Percentiles rank a stretch among this genome's conserved stretches.
These are phyloP conservation scores for Chlamydomonas sp. DNA, from an alignment of 139 green algal genomes.

Conservation along the genomic window DNA sequence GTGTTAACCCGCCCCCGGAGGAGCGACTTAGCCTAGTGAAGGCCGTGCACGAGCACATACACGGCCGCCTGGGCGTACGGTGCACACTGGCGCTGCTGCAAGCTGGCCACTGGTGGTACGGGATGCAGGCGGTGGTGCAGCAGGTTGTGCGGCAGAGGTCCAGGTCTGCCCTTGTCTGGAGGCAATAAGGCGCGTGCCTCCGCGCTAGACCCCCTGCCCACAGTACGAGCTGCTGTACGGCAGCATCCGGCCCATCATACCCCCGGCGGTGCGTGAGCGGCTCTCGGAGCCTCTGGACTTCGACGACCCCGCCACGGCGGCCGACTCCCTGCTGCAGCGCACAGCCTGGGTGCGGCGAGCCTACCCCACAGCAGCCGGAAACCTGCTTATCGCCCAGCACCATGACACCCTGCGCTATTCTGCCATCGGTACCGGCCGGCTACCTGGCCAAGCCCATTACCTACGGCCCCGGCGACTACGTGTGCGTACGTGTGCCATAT, in stretches of 20 bases:
- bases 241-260: constrained; percentile 6
- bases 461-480: constrained; percentile 27
- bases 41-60: neutral
- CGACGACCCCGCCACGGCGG: constrained; percentile 10
- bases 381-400: constrained; percentile 37
- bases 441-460: neutral
- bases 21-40: neutral
- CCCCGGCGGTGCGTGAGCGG: constrained; percentile 16
- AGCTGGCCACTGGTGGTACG: neutral
- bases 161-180: neutral
- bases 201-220: constrained; percentile 4
- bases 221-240: constrained; percentile 43
- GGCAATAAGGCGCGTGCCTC: constrained; percentile 5
- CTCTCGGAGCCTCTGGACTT: constrained; percentile 1
- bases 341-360: neutral
- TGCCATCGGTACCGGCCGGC: neutral
- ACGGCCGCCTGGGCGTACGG: too few species aligned
- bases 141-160: neutral
- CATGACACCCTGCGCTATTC: neutral
- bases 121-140: neutral
- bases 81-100: neutral
- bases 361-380: constrained; percentile 1
- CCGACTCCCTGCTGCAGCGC: neutral
- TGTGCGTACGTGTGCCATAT: neutral
- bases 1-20: neutral